Base-by-base conservation (phyloP, 1,284 basidiomycete genomes). In the Heimioporus punctisporus region DNA sequence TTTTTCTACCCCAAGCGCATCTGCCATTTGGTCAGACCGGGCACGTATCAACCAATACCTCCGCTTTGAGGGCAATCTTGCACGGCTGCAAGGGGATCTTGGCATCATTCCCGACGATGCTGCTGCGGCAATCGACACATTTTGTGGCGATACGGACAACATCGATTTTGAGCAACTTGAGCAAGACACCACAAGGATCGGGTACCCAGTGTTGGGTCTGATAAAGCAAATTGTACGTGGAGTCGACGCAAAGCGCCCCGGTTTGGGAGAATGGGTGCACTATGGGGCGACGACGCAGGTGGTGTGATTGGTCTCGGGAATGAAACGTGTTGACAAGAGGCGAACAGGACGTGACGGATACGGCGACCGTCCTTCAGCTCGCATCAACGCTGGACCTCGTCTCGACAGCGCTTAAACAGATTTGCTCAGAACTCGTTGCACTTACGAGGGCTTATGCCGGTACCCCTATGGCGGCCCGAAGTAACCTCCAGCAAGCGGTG, bases 271-370 rank as follows among this genome's bases (percentile, higher is more conserved):
- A 58, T 77, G 77, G 74, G 65, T 66, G 24, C 76, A 79, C 58
- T 79, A 75, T 62, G 78, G 76, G 41, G 74, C 75, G 14, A 78
- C 77, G 8, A 78, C 78, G 12, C 78, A 79, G 70, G 76, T 76
- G 50, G 48, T 17, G 19, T 21, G 26, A 54, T 12, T 14, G 30
- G 30, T 15, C 15, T 15, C 9, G 15, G n/a, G 10, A 19, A 26
- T 24, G 24, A 17, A 9, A n/a, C 15, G 30, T 31, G n/a, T 42
- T 50, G 25, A 21, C 23, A 7, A 7, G 25, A 15, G 11, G 30
- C 43, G 39, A 52, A 47, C 50, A 77, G 77, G 76, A 79, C 56
- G 74, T 79, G 3, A 77, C 74, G 23, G 77, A 79, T 47, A 79
- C 77, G 6, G 69, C 76, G 10, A 78, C 76, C 1, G 58, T 76